Evolutionary conservation across 305 asterid species (phyloP).

Genomic region (Solanum chacoense): DNA sequence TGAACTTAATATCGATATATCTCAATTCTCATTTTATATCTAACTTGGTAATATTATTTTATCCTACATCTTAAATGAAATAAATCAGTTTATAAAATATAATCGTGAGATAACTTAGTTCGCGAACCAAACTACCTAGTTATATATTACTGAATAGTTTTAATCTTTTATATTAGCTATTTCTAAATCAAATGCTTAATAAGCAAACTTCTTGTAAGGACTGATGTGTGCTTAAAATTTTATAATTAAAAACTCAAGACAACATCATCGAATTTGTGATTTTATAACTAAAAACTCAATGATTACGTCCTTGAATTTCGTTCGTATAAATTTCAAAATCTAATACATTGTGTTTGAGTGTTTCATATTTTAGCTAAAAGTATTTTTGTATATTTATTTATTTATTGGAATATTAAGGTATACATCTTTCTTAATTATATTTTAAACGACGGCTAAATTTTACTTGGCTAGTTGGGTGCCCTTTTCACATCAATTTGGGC

Average conservation of each 20-base stretch:
- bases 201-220: too few relatives aligned
- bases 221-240: rapidly evolving
- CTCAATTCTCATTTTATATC: not conserved
- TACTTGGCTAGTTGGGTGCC: not conserved
- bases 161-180: not conserved
- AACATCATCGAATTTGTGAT: not conserved
- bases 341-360: not conserved
- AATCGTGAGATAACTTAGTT: not conserved
- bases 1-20: not conserved
- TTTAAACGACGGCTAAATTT: not conserved
- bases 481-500: not conserved
- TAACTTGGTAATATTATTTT: too few relatives aligned
- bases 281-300: not conserved
- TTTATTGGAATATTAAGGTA: not conserved
- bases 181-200: not conserved
- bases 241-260: rapidly evolving
- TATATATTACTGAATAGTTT: too few relatives aligned
- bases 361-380: not conserved
- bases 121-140: not conserved
- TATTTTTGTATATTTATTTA: too few relatives aligned
- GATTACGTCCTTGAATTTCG: too few relatives aligned
- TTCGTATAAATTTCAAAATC: not conserved
- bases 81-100: too few relatives aligned
- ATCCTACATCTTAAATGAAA: too few relatives aligned
- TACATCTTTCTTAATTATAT: too few relatives aligned